Conservation (phyloP, 2,329 filamentous ascomycete genomes). For the Colletotrichum karsti region DNA sequence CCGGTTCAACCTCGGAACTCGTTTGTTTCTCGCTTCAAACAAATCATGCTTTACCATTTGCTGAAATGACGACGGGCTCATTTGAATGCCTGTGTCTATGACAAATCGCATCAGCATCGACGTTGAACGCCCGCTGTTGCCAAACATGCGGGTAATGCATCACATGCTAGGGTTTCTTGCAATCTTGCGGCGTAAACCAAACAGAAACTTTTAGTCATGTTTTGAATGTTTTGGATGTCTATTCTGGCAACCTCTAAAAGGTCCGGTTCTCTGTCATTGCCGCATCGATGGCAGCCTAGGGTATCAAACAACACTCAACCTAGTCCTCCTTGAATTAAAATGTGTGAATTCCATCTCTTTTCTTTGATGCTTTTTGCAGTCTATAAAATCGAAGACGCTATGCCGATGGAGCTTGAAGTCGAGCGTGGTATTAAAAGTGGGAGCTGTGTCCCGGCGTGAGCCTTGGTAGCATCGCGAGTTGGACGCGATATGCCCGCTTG, state of each 20-base stretch:
- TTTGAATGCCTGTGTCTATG: neutral
- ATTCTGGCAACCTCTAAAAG: too few relatives aligned
- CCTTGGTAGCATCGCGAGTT: neutral
- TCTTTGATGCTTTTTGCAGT: neutral
- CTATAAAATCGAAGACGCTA: neutral
- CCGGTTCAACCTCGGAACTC: neutral
- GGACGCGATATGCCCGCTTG: neutral
- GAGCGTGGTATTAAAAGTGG: neutral
- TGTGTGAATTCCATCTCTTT: neutral
- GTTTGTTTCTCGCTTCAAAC: neutral
- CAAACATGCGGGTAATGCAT: too few relatives aligned
- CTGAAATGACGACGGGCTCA: neutral
- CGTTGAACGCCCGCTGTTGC: too few relatives aligned
- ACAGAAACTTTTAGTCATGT: too few relatives aligned
- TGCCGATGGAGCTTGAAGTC: neutral
- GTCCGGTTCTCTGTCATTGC: too few relatives aligned
- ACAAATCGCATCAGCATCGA: neutral
- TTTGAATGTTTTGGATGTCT: too few relatives aligned
- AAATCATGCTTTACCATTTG: neutral
- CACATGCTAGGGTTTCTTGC: too few relatives aligned
- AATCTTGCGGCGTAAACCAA: too few relatives aligned
- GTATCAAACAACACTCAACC: neutral
- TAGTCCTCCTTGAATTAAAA: neutral
- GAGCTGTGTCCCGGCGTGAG: neutral
- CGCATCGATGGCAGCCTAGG: too few relatives aligned